Percentiles rank a stretch among this genome's conserved stretches.
phyloP scores from a whole-genome alignment of 106 monocot genomes.

The Acorus gramineus region DNA sequence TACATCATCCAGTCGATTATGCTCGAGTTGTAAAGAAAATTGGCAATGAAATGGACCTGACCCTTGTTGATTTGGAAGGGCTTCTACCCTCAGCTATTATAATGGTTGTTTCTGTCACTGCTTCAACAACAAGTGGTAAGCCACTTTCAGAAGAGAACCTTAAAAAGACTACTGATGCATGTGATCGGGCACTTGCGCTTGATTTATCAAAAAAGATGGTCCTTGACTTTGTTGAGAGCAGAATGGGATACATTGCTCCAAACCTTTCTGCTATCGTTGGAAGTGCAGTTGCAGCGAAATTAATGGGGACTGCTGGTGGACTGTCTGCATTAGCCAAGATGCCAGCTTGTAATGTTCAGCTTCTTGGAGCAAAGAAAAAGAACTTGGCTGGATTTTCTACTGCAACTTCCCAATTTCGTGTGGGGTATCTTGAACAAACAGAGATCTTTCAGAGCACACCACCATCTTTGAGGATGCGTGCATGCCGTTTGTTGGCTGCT shows the following conservation, averaged over 20 bases:
- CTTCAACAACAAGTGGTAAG: constrained; percentile 95
- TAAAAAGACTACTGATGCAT: constrained; percentile 80
- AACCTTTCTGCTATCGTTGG: constrained; percentile 95
- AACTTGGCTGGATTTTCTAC: constrained; percentile 94
- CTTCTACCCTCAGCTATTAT: constrained; percentile 95
- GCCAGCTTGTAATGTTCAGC: constrained; percentile 96
- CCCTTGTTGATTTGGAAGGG: constrained; percentile 89
- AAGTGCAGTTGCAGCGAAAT: constrained; percentile 84
- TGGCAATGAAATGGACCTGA: constrained; percentile 89
- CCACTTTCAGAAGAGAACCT: constrained; percentile 80
- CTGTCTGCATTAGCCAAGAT: constrained; percentile 84
- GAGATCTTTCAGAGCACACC: constrained; percentile 85
- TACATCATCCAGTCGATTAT: constrained; percentile 94
- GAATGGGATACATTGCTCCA: constrained; percentile 94
- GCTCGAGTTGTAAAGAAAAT: constrained; percentile 96
- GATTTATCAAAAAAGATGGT: constrained; percentile 89
- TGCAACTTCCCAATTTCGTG: constrained; percentile 73
- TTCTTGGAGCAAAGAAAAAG: constrained; percentile 86
- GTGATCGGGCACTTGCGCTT: constrained; percentile 79
- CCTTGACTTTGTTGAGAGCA: constrained; percentile 90
- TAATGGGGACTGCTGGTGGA: constrained; percentile 98
- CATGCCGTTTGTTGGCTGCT: constrained; percentile 68
- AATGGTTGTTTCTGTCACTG: constrained; percentile 97
- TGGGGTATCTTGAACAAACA: constrained; percentile 87
- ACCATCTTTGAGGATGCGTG: constrained; percentile 65